A percentile compares a stretch with the other conserved stretches of the same genome.
Conservation (phyloP, 2,329 filamentous ascomycete species). For the Colletotrichum neosansevieriae region DNA sequence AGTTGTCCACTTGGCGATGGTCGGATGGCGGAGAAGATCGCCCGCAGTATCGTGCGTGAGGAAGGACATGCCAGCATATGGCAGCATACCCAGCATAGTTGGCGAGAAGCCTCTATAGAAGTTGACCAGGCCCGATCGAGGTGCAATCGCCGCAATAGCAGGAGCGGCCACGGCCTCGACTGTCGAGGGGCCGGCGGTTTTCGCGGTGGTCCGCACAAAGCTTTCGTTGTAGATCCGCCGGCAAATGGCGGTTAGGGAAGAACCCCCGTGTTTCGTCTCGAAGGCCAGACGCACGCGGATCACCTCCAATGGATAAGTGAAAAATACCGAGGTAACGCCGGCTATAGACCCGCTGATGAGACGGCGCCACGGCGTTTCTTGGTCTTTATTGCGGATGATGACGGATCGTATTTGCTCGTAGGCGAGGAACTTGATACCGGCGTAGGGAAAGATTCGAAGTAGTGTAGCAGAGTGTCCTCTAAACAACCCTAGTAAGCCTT, state of each 20-base stretch:
- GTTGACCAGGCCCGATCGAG: slow-evolving; percentile 80
- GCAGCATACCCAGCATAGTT: slow-evolving; percentile 93
- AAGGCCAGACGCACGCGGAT: slow-evolving; percentile 93
- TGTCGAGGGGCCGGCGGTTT: slow-evolving; percentile 54
- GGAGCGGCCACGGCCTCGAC: slow-evolving; percentile 57
- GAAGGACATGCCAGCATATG: slow-evolving; percentile 96
- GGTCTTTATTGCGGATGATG: slow-evolving; percentile 76
- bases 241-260: slow-evolving; percentile 81
- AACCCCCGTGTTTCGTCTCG: slow-evolving; percentile 84
- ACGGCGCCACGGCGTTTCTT: slow-evolving; percentile 85
- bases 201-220: slow-evolving; percentile 52
- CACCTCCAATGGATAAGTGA: slow-evolving; percentile 95
- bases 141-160: slow-evolving; percentile 60
- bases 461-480: slow-evolving; percentile 95
- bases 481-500: slow-evolving; percentile 84
- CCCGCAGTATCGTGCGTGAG: slow-evolving; percentile 92
- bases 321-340: slow-evolving; percentile 92
- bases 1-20: slow-evolving; percentile 79
- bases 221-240: slow-evolving; percentile 88
- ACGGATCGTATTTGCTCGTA: slow-evolving; percentile 93
- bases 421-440: slow-evolving; percentile 96
- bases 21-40: slow-evolving; percentile 80
- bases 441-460: slow-evolving; percentile 95
- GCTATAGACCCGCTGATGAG: slow-evolving; percentile 80
- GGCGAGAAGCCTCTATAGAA: slow-evolving; percentile 96